phyloP scores from a whole-genome alignment of 2,329 filamentous ascomycete species.

The Colletotrichum coccodes region DNA sequence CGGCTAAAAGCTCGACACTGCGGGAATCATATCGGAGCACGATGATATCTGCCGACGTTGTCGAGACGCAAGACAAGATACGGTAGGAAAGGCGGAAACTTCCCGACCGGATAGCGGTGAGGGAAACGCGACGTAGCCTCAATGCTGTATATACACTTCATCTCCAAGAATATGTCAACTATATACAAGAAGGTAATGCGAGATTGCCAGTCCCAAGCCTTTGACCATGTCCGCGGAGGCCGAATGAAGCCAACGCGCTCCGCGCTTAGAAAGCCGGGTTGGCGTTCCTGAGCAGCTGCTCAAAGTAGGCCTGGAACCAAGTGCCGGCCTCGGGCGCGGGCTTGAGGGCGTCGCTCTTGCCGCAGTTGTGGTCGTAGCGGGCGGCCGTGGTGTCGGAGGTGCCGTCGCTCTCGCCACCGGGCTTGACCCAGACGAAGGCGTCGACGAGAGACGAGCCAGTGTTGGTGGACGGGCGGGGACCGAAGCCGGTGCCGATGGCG shows the following conservation, averaged over 20 bases:
- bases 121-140: neutral
- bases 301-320: slow-evolving; percentile 74
- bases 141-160: neutral
- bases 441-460: slow-evolving; percentile 69
- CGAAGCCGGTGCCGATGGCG: slow-evolving; percentile 70
- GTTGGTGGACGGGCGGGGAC: slow-evolving; percentile 69
- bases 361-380: slow-evolving; percentile 66
- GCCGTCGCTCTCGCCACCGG: slow-evolving; percentile 68
- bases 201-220: neutral
- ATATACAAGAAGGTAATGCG: slow-evolving; percentile 2
- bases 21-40: too few species aligned
- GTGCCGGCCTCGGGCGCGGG: slow-evolving; percentile 76
- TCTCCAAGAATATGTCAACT: neutral
- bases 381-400: slow-evolving; percentile 57
- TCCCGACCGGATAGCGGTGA: neutral
- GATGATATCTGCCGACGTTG: neutral
- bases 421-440: slow-evolving; percentile 78
- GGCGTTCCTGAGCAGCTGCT: slow-evolving; percentile 65
- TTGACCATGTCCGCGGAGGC: neutral
- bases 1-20: too few species aligned
- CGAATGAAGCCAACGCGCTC: neutral
- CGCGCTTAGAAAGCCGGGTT: slow-evolving; percentile 57
- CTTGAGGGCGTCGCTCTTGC: slow-evolving; percentile 63
- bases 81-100: neutral
- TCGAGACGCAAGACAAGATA: neutral